Percentiles rank a stretch among this genome's conserved stretches.
Evolutionary conservation across 2,329 filamentous ascomycete genomes (phyloP).

Genomic region (Diaporthe ilicicola): DNA sequence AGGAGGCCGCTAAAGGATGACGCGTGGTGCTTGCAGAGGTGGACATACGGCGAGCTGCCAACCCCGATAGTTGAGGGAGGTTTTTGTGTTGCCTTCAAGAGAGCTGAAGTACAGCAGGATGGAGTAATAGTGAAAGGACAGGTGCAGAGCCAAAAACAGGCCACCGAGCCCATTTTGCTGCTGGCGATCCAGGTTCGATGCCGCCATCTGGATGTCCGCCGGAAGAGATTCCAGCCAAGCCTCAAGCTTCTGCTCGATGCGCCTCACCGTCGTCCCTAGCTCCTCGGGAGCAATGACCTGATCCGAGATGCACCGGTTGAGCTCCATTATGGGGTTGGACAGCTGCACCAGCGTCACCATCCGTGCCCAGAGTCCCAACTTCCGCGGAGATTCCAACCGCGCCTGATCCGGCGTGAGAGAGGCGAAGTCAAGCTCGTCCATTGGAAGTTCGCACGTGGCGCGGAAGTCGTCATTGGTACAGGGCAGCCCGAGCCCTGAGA

Average conservation of each 20-base stretch:
- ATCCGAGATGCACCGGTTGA: conserved; percentile 41
- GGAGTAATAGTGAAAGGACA: conserved; percentile 48
- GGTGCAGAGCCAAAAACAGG: conserved; percentile 46
- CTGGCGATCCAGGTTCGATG: conserved; percentile 39
- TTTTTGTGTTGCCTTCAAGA: conserved; percentile 37
- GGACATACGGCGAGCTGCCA: conserved; percentile 12
- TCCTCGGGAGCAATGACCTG: conserved; percentile 28
- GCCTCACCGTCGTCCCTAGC: neutral
- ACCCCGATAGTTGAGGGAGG: neutral
- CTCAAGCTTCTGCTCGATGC: conserved; percentile 30
- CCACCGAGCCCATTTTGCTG: conserved; percentile 40
- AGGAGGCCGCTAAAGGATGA: conserved; percentile 39
- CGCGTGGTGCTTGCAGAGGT: conserved; percentile 42
- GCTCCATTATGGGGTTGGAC: conserved; percentile 45
- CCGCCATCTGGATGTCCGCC: conserved; percentile 9
- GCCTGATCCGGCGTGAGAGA: conserved; percentile 26
- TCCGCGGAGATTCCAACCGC: conserved; percentile 27
- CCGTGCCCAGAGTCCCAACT: conserved; percentile 45
- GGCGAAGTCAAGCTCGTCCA: conserved; percentile 41
- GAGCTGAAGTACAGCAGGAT: conserved; percentile 49
- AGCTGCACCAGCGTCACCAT: conserved; percentile 44
- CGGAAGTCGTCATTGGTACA: neutral
- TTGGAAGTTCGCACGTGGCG: conserved; percentile 18
- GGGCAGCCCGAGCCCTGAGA: neutral
- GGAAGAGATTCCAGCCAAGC: conserved; percentile 35